These are phyloP conservation scores for Cucurbita moschata DNA, from an alignment of 306 rosid genomes.

Conservation along the genomic window DNA sequence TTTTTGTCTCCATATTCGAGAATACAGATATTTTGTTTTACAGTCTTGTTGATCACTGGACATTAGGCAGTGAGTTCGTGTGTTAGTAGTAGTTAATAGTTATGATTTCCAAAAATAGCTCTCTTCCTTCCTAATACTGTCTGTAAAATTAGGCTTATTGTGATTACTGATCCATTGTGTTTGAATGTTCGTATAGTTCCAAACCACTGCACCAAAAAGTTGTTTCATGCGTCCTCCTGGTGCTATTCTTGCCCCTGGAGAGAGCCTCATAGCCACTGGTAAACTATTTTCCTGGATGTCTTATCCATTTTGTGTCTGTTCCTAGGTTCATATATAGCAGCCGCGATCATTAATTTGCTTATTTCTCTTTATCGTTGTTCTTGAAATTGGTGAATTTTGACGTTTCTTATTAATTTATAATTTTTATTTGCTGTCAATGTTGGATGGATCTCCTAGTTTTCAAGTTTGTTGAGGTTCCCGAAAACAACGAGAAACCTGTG, in stretches of 20 bases:
- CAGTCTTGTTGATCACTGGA: background rate
- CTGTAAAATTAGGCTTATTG: background rate
- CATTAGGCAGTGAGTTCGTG: background rate
- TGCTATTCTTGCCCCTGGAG: slow-evolving; percentile 88
- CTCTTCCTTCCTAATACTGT: background rate
- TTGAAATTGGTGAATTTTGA: no score
- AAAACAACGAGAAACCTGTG: slow-evolving; percentile 71
- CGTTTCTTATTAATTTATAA: background rate
- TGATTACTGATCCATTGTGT: slow-evolving; percentile 1
- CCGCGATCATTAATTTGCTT: background rate
- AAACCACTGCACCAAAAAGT: slow-evolving; percentile 97
- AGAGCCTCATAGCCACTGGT: slow-evolving; percentile 96
- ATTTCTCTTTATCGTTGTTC: background rate
- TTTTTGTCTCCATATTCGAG: background rate
- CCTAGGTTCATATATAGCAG: background rate
- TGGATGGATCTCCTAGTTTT: slow-evolving; percentile 40
- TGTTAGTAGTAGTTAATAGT: background rate
- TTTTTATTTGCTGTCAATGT: background rate
- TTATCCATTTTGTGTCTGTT: background rate
- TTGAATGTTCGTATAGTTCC: slow-evolving; percentile 42
- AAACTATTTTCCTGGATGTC: slow-evolving; percentile 1
- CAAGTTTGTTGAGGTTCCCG: slow-evolving; percentile 94
- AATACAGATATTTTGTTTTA: background rate
- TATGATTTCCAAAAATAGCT: background rate
- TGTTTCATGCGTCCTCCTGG: slow-evolving; percentile 99